These are phyloP conservation scores for Fraxinus anomala DNA, from an alignment of 257 asterid genomes.

Conservation along the genomic window DNA sequence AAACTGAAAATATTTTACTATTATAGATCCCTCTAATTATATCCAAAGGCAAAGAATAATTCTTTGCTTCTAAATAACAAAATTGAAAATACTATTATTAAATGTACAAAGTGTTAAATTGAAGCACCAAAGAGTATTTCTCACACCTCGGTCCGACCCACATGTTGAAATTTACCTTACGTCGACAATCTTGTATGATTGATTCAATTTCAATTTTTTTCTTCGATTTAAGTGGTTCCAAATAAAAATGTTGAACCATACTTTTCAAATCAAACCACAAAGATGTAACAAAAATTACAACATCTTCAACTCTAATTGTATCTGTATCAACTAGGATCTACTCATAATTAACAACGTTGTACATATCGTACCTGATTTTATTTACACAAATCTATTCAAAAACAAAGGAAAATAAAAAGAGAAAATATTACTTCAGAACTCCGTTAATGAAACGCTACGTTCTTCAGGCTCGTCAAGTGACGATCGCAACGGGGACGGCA, in stretches of 20 bases:
- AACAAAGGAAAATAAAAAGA: neutral
- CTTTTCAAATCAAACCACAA: conserved; percentile 36
- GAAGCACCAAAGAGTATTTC: conserved; percentile 15
- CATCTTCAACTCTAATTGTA: conserved; percentile 24
- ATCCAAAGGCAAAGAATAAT: neutral
- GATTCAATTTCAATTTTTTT: too few relatives aligned
- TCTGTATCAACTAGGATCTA: conserved; percentile 32
- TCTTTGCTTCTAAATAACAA: neutral
- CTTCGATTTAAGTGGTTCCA: neutral
- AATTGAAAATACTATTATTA: neutral
- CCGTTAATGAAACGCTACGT: conserved; percentile 54
- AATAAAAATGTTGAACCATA: neutral
- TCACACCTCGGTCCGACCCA: neutral
- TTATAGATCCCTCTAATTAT: neutral
- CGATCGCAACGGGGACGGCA: conserved; percentile 72
- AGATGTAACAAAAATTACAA: conserved; percentile 26
- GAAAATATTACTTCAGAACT: conserved; percentile 47
- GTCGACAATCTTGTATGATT: too few relatives aligned
- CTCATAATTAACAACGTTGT: conserved; percentile 36
- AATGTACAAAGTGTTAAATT: neutral
- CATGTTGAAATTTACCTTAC: too few relatives aligned
- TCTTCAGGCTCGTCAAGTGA: conserved; percentile 43
- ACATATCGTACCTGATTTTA: conserved; percentile 37
- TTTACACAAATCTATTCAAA: conserved; percentile 23
- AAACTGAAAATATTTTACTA: neutral